phyloP scores from a whole-genome alignment of 208 protist genomes.

The Leptomonas seymouri region DNA sequence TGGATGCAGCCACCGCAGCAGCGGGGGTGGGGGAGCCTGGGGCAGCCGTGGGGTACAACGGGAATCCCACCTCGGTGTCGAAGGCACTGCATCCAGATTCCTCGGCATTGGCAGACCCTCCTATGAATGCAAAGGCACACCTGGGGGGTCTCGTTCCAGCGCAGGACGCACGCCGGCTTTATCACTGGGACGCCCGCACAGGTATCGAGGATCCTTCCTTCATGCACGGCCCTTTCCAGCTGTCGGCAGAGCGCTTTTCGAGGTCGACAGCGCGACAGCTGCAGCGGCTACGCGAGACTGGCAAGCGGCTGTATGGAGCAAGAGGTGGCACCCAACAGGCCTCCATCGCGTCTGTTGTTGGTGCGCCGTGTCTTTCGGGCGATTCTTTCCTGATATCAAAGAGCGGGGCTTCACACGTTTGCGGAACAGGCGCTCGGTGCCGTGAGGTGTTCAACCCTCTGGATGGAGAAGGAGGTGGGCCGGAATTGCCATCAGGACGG shows the following conservation, averaged over 20 bases:
- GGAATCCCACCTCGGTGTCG: no score
- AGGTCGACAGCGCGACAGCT: slow-evolving; percentile 19
- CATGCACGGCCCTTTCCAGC: slow-evolving; percentile 25
- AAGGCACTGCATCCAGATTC: no score
- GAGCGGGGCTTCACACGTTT: background rate
- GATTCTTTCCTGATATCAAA: background rate
- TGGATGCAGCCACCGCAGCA: background rate
- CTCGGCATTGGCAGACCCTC: no score
- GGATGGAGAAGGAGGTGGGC: background rate
- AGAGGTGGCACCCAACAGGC: background rate
- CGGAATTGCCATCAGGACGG: slow-evolving; percentile 13
- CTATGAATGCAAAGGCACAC: background rate
- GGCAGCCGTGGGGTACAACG: background rate
- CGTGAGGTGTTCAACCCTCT: background rate
- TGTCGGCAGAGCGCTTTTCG: slow-evolving; percentile 22
- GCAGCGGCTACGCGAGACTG: slow-evolving; percentile 24
- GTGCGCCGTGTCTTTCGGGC: background rate
- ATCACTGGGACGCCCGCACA: slow-evolving; percentile 20
- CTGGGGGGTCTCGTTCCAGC: background rate
- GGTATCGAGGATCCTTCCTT: slow-evolving; percentile 28
- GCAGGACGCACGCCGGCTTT: slow-evolving; percentile 25
- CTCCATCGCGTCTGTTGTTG: background rate
- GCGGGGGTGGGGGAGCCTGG: background rate
- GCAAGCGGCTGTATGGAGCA: slow-evolving; percentile 14
- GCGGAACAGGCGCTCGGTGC: background rate